Conservation (phyloP, 805 yeast species). For the Metschnikowia baotianmanensis region DNA sequence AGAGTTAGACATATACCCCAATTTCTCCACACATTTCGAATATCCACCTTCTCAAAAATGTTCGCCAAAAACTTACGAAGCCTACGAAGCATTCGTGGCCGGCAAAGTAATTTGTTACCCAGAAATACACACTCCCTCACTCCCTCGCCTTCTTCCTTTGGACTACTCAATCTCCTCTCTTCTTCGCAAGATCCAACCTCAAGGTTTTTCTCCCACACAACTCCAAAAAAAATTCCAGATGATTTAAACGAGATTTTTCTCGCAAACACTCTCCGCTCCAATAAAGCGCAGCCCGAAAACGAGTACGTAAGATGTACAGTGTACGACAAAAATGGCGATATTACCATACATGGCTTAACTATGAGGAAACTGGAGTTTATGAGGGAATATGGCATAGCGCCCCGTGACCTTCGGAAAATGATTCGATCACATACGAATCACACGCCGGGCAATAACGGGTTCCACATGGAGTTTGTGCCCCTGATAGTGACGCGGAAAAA, state of each 20-base stretch:
- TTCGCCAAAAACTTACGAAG: too few species aligned
- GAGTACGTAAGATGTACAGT: conserved; percentile 47
- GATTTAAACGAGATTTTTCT: conserved; percentile 17
- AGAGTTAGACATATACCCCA: too few species aligned
- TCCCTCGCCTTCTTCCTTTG: too few species aligned
- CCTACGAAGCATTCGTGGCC: too few species aligned
- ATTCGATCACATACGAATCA: conserved; percentile 28
- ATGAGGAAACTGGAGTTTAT: conserved; percentile 43
- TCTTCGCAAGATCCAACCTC: neutral
- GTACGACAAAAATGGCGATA: conserved; percentile 46
- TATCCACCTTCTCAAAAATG: neutral
- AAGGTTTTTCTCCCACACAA: conserved; percentile 1
- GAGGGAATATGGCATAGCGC: conserved; percentile 44
- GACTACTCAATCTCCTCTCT: neutral
- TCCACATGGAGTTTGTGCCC: conserved; percentile 52
- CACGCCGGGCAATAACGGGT: conserved; percentile 17
- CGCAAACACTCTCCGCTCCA: conserved; percentile 18
- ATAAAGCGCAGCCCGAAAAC: conserved; percentile 23
- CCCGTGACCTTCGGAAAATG: conserved; percentile 59
- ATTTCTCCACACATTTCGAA: too few species aligned
- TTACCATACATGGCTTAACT: conserved; percentile 45
- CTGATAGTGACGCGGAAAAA: conserved; percentile 47
- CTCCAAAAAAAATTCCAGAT: neutral
- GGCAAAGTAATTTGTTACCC: too few species aligned
- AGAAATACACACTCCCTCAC: too few species aligned